Base-by-base conservation (phyloP, 805 yeast species). In the Suhomyces vadensis region DNA sequence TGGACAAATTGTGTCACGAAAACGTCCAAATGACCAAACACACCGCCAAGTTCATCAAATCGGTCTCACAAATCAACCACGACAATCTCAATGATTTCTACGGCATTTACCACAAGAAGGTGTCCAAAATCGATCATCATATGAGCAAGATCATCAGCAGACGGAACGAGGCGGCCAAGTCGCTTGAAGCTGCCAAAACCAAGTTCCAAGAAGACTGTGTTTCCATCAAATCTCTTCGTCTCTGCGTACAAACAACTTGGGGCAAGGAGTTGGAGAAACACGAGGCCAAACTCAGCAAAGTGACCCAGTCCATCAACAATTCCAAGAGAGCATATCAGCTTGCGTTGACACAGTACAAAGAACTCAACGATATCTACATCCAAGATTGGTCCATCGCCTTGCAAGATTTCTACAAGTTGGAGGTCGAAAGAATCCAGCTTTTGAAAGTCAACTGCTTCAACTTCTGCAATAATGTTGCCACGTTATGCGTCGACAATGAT, bases 401-500 rank as follows among this genome's bases (percentile, higher is more conserved):
- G 36, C 79, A 75, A 50, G 77, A 76, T 49, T 71, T 84, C 49
- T 90, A 88, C 63, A 75, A 69, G 42, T 62, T 85, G 37, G 96
- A 88, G 58, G 78, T 80, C 39, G 89, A 85, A 57, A 75, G 91
- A 49, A 77, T 87, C 43, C 84, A 83, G 54, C 76, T 82, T 49
- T 57, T 85, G 44, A 84, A 87, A 55, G 70, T 83, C 13, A 86
- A 82, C 52, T 63, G 89, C 47, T 89, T 95, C 86, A 85, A 82
- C 35, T 87, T 74, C 56, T 81, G 92, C 37, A 88, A 88, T 62
- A 73, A 82, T 31, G 71, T 86, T 6, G 86, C 95, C 6, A 74
- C 87, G 0, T 73, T 82, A 2, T 89, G 96, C 58, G 91, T 88
- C 24, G 78, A 81, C 35, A 86, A 84, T 55, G 96, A 89, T 57